phyloP scores from a whole-genome alignment of 2,329 filamentous ascomycete species.

The Ophiosphaerella korrae region DNA sequence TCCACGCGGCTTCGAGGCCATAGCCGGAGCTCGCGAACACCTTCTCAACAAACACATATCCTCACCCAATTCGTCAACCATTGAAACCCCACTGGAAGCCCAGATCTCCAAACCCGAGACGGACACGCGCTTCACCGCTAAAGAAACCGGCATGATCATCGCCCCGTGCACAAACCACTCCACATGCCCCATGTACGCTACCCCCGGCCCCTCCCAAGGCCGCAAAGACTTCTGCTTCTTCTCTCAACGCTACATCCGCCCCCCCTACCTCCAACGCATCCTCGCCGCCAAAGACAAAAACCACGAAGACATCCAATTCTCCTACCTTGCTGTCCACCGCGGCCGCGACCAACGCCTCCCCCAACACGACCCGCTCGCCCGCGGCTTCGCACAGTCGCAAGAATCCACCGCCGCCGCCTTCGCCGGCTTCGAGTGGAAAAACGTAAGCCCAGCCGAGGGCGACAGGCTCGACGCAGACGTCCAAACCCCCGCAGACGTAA shows the following conservation, averaged over 20 bases:
- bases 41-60: constrained; percentile 77
- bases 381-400: constrained; percentile 55
- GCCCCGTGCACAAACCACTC: constrained; percentile 82
- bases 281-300: constrained; percentile 72
- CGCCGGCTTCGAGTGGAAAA: constrained; percentile 64
- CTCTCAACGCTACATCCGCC: constrained; percentile 83
- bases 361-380: constrained; percentile 37
- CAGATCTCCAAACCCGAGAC: constrained; percentile 47
- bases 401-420: constrained; percentile 71
- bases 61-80: constrained; percentile 59
- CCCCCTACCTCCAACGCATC: constrained; percentile 78
- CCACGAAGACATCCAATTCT: constrained; percentile 89
- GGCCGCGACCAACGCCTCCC: constrained; percentile 65
- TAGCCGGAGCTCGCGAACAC: constrained; percentile 81
- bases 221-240: constrained; percentile 93
- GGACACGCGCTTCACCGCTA: constrained; percentile 45
- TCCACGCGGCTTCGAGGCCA: constrained; percentile 87
- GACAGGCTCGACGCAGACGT: constrained; percentile 37
- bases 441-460: constrained; percentile 5
- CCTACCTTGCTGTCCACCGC: constrained; percentile 83
- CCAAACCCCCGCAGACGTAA: constrained; percentile 36
- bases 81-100: constrained; percentile 47
- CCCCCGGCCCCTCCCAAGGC: constrained; percentile 68
- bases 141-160: constrained; percentile 68
- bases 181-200: constrained; percentile 84